Evolutionary conservation across 176 grass and related monocot genomes (phyloP), one percentile per base, ranked within the genome.

Genomic region (Ensete glaucum): DNA sequence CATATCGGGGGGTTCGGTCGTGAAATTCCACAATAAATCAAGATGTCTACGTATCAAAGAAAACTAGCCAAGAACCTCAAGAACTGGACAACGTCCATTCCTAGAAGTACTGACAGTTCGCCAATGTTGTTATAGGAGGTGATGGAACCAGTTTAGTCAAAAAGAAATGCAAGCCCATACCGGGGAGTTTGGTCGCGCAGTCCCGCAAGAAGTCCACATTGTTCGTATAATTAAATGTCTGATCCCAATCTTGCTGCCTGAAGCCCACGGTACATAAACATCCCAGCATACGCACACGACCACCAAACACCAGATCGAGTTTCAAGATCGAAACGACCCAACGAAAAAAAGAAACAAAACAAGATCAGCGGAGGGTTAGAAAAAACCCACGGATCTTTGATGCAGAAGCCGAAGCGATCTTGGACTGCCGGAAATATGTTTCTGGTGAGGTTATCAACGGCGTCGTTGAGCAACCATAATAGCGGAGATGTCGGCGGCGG

Each of bases 241-340:
- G 76, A 58, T 85, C 77, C 67, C 85, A 63, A 72, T 97, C 93
- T 24, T 71, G 50, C 23, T 76, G 14, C 79, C 89, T 97, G 85
- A 52, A 50, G 76, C 25, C 16, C 53, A 79, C 34, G 34, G 34
- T 43, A 6, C 34, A 43, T 43, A 6, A 43, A 6, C 34, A 43
- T 43, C 34, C 34, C 34, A 43, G 3, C 34, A 43, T 43, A 43
- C 34, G 34, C 34, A 43, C 34, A 43, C 34, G 34, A 43, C 34
- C 3, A 21, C 13, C 49, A 50, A 22, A 21, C 17, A n/a, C 57
- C 5, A 60, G 2, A 14, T 6, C 1, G 5, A 14, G 9, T n/a
- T 14, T 6, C 57, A n/a, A 6, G 16, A 60, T 13, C 57, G n/a
- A n/a, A 60, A 60, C 14, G 13, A 13, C 5, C 5, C 13, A 60